Conservation (phyloP, 225 moss, liverwort and hornwort species). For the Anthoceros angustus region DNA sequence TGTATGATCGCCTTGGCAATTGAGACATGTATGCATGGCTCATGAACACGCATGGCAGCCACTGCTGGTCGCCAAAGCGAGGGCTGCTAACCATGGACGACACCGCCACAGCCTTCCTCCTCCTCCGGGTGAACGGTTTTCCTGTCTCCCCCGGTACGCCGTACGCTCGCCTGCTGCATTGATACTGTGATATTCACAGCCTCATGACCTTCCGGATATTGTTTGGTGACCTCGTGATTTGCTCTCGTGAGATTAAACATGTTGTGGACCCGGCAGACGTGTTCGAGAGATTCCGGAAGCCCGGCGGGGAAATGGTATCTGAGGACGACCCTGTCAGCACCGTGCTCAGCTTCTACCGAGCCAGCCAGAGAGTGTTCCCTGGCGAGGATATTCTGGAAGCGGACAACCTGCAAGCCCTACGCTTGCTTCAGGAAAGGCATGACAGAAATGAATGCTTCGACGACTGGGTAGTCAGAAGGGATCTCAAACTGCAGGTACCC, state of each 20-base stretch:
- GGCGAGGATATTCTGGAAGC: background rate
- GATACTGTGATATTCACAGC: too few relatives aligned
- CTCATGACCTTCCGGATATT: too few relatives aligned
- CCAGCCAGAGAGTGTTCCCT: background rate
- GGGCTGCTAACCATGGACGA: background rate
- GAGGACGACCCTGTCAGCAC: background rate
- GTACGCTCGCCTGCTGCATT: background rate
- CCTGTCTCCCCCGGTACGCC: background rate
- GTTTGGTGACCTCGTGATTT: too few relatives aligned
- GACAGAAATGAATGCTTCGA: background rate
- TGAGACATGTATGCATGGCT: background rate
- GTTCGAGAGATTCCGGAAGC: background rate
- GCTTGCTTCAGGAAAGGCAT: background rate
- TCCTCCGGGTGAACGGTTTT: background rate
- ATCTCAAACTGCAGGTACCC: background rate
- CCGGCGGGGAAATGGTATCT: background rate
- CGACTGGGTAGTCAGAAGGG: background rate
- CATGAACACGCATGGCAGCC: background rate
- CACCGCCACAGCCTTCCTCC: background rate
- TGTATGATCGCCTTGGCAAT: background rate
- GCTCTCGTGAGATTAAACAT: background rate
- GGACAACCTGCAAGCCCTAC: background rate
- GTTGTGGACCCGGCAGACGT: background rate
- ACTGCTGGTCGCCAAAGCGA: background rate
- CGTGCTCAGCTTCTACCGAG: background rate